Conservation (phyloP, 805 yeast genomes). For the Candida glaebosa region DNA sequence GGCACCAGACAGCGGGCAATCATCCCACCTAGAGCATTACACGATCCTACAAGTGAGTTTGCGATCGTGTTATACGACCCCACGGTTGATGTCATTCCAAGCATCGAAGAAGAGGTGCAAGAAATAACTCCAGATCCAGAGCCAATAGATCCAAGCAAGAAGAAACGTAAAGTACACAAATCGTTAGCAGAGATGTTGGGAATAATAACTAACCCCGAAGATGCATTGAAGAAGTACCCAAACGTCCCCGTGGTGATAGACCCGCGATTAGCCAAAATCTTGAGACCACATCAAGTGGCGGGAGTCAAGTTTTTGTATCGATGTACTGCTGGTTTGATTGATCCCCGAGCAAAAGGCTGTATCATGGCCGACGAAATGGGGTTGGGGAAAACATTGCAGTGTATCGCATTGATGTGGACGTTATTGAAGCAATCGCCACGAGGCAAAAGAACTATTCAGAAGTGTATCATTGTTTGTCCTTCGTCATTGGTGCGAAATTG, state of each 20-base stretch:
- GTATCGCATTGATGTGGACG: constrained; percentile 91
- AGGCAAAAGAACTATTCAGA: constrained; percentile 76
- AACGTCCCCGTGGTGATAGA: constrained; percentile 96
- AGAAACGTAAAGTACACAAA: constrained; percentile 50
- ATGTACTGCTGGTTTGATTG: constrained; percentile 85
- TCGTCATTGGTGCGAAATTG: constrained; percentile 90
- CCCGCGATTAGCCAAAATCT: constrained; percentile 75
- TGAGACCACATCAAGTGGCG: constrained; percentile 95
- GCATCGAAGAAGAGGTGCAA: constrained; percentile 17
- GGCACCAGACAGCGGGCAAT: constrained; percentile 73
- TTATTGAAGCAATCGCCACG: constrained; percentile 84
- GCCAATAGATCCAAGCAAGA: constrained; percentile 17
- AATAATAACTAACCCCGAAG: constrained; percentile 50
- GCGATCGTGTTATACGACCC: constrained; percentile 96
- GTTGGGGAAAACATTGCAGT: constrained; percentile 85
- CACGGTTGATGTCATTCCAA: constrained; percentile 64
- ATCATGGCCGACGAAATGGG: constrained; percentile 99
- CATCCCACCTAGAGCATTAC: constrained; percentile 86
- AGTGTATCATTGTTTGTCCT: constrained; percentile 92
- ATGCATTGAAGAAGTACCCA: constrained; percentile 53
- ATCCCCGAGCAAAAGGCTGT: constrained; percentile 85
- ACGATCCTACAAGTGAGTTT: constrained; percentile 89
- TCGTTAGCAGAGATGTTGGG: constrained; percentile 81
- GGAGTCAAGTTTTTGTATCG: constrained; percentile 90
- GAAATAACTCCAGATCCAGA: constrained; percentile 12